A percentile compares a stretch with the other conserved stretches of the same genome.
These are phyloP conservation scores for Bacidia rubella DNA, from an alignment of 495 filamentous ascomycete genomes.

Conservation along the genomic window DNA sequence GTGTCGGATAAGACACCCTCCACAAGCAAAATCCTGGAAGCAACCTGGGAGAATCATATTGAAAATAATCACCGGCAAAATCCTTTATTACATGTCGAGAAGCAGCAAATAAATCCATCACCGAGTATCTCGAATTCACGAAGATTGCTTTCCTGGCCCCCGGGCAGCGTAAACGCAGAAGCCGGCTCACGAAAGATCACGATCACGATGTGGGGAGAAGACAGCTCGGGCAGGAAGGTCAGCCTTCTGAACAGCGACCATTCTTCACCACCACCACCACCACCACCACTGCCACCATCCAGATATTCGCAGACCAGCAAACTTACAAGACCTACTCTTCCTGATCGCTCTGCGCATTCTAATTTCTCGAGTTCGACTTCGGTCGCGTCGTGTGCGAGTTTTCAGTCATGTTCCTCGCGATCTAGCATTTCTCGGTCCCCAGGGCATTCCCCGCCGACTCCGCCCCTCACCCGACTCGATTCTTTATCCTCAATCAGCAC, in stretches of 20 bases:
- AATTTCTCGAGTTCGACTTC: slow-evolving; percentile 10
- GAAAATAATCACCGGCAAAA: not conserved
- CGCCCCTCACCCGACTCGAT: slow-evolving; percentile 23
- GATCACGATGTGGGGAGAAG: slow-evolving; percentile 18
- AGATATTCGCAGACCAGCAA: slow-evolving; percentile 1
- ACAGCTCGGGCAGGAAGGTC: slow-evolving; percentile 20
- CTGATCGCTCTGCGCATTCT: slow-evolving; percentile 6
- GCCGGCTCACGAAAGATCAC: not conserved
- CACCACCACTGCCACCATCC: slow-evolving; percentile 2
- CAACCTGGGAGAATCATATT: not conserved
- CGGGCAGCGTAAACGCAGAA: not conserved
- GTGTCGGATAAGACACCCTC: no score
- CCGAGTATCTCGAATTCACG: not conserved
- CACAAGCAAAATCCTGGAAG: not conserved
- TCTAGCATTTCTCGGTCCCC: slow-evolving; percentile 14
- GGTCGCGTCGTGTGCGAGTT: slow-evolving; percentile 4
- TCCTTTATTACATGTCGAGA: not conserved
- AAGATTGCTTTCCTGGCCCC: not conserved
- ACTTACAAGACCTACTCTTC: slow-evolving; percentile 1
- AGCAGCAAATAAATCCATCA: not conserved
- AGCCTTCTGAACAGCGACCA: slow-evolving; percentile 19
- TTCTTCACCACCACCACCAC: slow-evolving; percentile 6
- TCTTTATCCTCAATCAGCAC: slow-evolving; percentile 22
- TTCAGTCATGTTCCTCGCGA: slow-evolving; percentile 7
- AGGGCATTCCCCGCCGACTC: slow-evolving; percentile 23